A percentile compares a stretch with the other conserved stretches of the same genome.
These are phyloP conservation scores for Gomphus bonarii DNA, from an alignment of 1,284 basidiomycete species.

Conservation along the genomic window DNA sequence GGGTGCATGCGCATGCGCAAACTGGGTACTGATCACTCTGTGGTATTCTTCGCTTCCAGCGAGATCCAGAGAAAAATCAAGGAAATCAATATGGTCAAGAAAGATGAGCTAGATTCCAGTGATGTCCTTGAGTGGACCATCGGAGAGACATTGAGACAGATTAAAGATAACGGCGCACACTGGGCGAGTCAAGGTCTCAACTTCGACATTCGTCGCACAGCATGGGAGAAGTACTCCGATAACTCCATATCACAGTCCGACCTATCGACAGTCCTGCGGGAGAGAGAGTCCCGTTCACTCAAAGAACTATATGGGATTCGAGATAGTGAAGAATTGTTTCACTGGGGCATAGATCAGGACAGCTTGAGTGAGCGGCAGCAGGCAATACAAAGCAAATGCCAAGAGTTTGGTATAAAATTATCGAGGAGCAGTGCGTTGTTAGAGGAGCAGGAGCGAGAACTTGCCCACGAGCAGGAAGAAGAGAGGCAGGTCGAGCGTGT, in stretches of 20 bases:
- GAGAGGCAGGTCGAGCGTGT: constrained; percentile 31
- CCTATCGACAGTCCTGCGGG: constrained; percentile 26
- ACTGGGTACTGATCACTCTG: constrained; percentile 36
- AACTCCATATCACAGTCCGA: background rate
- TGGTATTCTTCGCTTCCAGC: constrained; percentile 39
- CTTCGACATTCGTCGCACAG: constrained; percentile 24
- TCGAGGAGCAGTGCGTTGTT: constrained; percentile 20
- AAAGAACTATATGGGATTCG: constrained; percentile 27
- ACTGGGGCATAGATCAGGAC: background rate
- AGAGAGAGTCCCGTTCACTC: constrained; percentile 29
- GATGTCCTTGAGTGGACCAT: constrained; percentile 39
- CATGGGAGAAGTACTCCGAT: constrained; percentile 20
- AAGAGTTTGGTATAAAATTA: constrained; percentile 20
- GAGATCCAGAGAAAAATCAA: constrained; percentile 36
- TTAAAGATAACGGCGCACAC: constrained; percentile 28
- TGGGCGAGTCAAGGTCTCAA: constrained; percentile 42
- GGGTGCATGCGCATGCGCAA: constrained; percentile 43
- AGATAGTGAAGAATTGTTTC: background rate
- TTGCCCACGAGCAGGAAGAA: constrained; percentile 32
- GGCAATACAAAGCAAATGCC: constrained; percentile 21
- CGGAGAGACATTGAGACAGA: constrained; percentile 33
- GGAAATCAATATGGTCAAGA: constrained; percentile 8
- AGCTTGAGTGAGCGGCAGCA: constrained; percentile 8
- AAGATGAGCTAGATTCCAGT: constrained; percentile 13
- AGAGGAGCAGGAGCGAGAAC: constrained; percentile 43